phyloP scores from a whole-genome alignment of 345 rosid species.

The Populus davidiana region DNA sequence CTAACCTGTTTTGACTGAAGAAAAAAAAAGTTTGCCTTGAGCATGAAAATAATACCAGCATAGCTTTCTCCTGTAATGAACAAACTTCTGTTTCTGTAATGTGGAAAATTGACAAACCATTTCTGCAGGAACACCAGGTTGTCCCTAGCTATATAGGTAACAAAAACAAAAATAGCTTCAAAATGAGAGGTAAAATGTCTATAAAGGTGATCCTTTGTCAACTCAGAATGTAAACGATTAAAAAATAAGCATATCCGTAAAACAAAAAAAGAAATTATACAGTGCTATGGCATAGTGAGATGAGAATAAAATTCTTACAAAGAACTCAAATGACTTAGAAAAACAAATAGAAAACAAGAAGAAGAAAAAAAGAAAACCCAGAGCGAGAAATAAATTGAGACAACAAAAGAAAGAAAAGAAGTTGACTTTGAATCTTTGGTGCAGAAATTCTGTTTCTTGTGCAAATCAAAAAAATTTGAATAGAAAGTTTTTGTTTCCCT shows the following conservation, averaged over 20 bases:
- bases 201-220: conserved; percentile 31
- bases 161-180: conserved; percentile 35
- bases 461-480: conserved; percentile 1
- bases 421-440: conserved; percentile 31
- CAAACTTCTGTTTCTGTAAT: conserved; percentile 83
- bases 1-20: not conserved
- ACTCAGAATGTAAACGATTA: conserved; percentile 22
- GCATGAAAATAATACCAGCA: conserved; percentile 56
- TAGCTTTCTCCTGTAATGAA: conserved; percentile 95
- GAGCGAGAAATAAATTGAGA: not conserved
- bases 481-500: not conserved
- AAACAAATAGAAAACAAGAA: not conserved
- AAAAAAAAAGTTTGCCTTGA: not conserved
- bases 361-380: not conserved
- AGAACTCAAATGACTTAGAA: not conserved
- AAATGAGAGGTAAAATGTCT: conserved; percentile 14
- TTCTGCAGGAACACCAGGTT: conserved; percentile 82
- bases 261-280: conserved; percentile 10
- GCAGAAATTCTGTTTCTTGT: conserved; percentile 23
- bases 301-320: conserved; percentile 15
- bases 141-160: conserved; percentile 71
- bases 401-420: not conserved
- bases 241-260: conserved; percentile 34
- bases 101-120: conserved; percentile 87
- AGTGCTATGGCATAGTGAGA: conserved; percentile 9